These are phyloP conservation scores for Suillus bovinus DNA, from an alignment of 768 basidiomycete genomes.

Conservation along the genomic window DNA sequence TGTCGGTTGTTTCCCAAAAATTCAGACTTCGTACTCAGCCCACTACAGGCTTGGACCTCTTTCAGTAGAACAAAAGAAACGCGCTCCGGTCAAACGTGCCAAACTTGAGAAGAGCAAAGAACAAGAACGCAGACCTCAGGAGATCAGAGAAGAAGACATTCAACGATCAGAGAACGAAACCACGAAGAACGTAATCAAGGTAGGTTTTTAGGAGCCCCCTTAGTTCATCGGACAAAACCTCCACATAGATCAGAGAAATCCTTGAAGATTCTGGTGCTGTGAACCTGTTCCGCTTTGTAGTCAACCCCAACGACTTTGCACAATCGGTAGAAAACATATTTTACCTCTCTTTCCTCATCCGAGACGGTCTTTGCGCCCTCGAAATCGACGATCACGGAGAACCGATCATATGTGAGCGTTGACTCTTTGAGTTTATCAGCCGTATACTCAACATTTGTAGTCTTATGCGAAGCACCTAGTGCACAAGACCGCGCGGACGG, in stretches of 20 bases:
- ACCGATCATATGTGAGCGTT: slow-evolving; percentile 67
- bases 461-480: slow-evolving; percentile 61
- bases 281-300: slow-evolving; percentile 84
- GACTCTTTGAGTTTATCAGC: not conserved
- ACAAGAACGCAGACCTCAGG: slow-evolving; percentile 70
- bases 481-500: slow-evolving; percentile 64
- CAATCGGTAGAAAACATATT: slow-evolving; percentile 98
- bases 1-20: slow-evolving; percentile 51
- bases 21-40: slow-evolving; percentile 16
- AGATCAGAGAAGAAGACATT: slow-evolving; percentile 83
- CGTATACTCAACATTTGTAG: slow-evolving; percentile 34
- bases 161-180: slow-evolving; percentile 85
- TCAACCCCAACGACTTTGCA: slow-evolving; percentile 88
- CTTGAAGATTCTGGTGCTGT: slow-evolving; percentile 51
- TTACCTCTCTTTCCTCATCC: slow-evolving; percentile 90
- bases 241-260: slow-evolving; percentile 57
- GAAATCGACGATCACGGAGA: slow-evolving; percentile 69
- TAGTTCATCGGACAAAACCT: not conserved
- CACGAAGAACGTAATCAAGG: slow-evolving; percentile 77
- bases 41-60: slow-evolving; percentile 84
- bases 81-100: slow-evolving; percentile 56
- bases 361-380: slow-evolving; percentile 78
- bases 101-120: slow-evolving; percentile 73
- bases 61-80: slow-evolving; percentile 81
- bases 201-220: slow-evolving; percentile 34